Evolutionary conservation across 78 protist species (phyloP), one percentile per base, ranked within the genome.

Genomic region (Polysphondylium violaceum): DNA sequence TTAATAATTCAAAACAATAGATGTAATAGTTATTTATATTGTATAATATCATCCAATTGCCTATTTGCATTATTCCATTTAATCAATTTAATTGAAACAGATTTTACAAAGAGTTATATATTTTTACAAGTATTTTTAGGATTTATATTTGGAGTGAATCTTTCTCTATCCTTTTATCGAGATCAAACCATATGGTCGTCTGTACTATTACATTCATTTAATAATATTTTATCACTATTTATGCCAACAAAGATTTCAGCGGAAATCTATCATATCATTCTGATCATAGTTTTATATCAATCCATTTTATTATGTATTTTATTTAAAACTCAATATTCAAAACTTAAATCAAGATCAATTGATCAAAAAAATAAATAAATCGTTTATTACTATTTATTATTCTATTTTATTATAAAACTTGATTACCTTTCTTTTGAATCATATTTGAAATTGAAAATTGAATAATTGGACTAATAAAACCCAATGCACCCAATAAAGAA

Each of bases 51-150:
- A 16, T 25, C 88, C 12, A 50, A 43, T 44, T 11, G 38, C 2
- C 36, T 64, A 61, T 78, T 78, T 50, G 88, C 76, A 31, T 3
- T 50, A 7, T 78, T 50, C 21, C 88, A 78, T 78, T 51, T 78
- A 1, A 5, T 78, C 5, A 78, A 78, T 64, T 16, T 78, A n/a
- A n/a, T 72, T 23, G 16, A 36, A 51, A 40, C 38, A 3, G 29
- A 35, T 64, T 51, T 78, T 25, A 64, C 88, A 36, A 25, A 27
- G 0, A 33, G 21, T 35, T 78, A 78, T 50, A 25, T 78, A 2
- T 31, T 53, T 19, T 2, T 50, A 25, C 88, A 78, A 36, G 50
- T 51, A 12, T 5, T 65, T 35, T 35, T 78, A 44, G 88, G 88
- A 8, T n/a, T 55, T 8, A 6, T 63, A 36, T 78, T 78, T 50